Percentiles rank a stretch among this genome's conserved stretches.
phyloP scores from a whole-genome alignment of 768 basidiomycete species.

The Pholiota microspora region DNA sequence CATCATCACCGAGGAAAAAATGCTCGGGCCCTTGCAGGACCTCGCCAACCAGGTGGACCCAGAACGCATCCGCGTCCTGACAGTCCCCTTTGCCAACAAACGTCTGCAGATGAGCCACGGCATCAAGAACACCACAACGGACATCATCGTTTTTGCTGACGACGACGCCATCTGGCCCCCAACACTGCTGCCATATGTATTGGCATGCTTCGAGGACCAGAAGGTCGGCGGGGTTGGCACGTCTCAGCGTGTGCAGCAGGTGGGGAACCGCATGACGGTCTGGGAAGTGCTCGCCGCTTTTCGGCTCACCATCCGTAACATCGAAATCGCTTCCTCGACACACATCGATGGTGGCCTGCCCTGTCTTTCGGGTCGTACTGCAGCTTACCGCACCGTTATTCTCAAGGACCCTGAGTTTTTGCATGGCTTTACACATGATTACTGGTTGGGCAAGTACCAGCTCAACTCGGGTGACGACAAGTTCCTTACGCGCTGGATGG shows the following conservation, averaged over 20 bases:
- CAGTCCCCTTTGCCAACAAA: slow-evolving; percentile 92
- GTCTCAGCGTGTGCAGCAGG: slow-evolving; percentile 82
- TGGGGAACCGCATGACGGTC: slow-evolving; percentile 78
- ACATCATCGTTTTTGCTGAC: slow-evolving; percentile 93
- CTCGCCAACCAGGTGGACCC: slow-evolving; percentile 89
- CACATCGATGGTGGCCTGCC: slow-evolving; percentile 93
- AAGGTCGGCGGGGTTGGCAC: slow-evolving; percentile 92
- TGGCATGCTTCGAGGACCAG: slow-evolving; percentile 94
- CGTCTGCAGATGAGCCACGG: slow-evolving; percentile 93
- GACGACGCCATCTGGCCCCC: slow-evolving; percentile 97
- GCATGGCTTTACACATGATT: slow-evolving; percentile 91
- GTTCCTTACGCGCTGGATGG: slow-evolving; percentile 96
- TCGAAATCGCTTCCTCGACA: slow-evolving; percentile 85
- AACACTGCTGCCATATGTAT: slow-evolving; percentile 82
- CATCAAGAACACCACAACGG: slow-evolving; percentile 86
- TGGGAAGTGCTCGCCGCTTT: slow-evolving; percentile 97
- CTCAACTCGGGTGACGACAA: slow-evolving; percentile 94
- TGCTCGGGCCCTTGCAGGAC: slow-evolving; percentile 85
- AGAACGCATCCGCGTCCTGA: slow-evolving; percentile 78
- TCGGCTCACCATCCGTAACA: slow-evolving; percentile 89
- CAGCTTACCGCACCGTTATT: slow-evolving; percentile 91
- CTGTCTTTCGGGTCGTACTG: slow-evolving; percentile 90
- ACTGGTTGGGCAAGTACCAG: slow-evolving; percentile 92
- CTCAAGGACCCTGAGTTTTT: slow-evolving; percentile 93
- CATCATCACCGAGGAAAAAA: slow-evolving; percentile 81